Evolutionary conservation across 805 yeast species (phyloP).

Genomic region (Ogataea methanolica): DNA sequence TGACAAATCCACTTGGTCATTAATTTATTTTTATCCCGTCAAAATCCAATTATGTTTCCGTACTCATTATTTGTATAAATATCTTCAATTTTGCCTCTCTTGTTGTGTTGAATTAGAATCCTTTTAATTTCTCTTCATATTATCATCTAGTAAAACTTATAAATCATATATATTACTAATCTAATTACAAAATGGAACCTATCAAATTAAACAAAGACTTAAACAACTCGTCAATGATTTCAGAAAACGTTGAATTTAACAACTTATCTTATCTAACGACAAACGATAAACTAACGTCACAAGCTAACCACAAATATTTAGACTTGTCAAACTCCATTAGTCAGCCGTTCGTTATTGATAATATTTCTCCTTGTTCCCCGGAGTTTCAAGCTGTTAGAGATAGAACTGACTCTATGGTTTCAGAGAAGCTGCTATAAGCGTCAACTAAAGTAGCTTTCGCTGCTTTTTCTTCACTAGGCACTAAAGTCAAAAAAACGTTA

Average conservation of each 20-base stretch:
- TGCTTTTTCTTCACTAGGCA: too few relatives aligned
- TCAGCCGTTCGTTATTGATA: slow-evolving; percentile 62
- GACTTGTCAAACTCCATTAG: slow-evolving; percentile 51
- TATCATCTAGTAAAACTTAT: neutral
- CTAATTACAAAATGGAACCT: neutral
- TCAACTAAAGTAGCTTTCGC: too few relatives aligned
- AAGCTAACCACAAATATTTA: slow-evolving; percentile 35
- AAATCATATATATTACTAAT: too few relatives aligned
- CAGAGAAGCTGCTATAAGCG: slow-evolving; percentile 8
- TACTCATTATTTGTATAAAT: too few relatives aligned
- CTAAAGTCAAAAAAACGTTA: too few relatives aligned
- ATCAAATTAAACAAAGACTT: neutral
- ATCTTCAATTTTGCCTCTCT: too few relatives aligned
- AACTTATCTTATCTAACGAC: neutral
- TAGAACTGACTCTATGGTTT: slow-evolving; percentile 18
- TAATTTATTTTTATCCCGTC: too few relatives aligned
- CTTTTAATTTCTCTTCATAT: neutral
- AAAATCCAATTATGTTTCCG: too few relatives aligned
- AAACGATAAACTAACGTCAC: neutral
- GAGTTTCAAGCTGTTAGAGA: slow-evolving; percentile 17
- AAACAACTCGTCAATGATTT: neutral
- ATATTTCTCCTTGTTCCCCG: slow-evolving; percentile 53
- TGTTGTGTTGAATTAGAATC: too few relatives aligned
- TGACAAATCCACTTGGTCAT: too few relatives aligned
- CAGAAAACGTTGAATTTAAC: neutral